Evolutionary conservation across 169 alveolate species (phyloP), one percentile per base, ranked within the genome.

Genomic region (Amoebophrya sp.): DNA sequence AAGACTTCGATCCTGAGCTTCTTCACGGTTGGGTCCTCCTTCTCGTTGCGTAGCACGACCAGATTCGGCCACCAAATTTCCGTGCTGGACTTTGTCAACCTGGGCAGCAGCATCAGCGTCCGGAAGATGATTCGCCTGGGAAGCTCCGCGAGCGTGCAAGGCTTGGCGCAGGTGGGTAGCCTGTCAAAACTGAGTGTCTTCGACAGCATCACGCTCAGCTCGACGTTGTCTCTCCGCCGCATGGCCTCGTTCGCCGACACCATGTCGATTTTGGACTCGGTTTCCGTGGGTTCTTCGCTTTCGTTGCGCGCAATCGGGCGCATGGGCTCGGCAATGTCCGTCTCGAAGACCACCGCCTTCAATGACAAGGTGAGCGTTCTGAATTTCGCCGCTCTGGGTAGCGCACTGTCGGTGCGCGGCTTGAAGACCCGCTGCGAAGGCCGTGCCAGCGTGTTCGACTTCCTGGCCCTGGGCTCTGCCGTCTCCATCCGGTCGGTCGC

Each of bases 11-110:
- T 39, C 0, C 90, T 88, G 40, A 40, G 32, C 90, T 88, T 25
- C 47, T 12, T 40, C 3, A 88, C 90, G 32, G 32, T 32, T 88
- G 47, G 47, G 54, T 23, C 54, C 23, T 88, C 90, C 47, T 35
- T 35, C 25, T 33, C 53, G 2, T n/a, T 88, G 90, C 32, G 53
- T 0, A 18, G 40, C n/a, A 1, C 12, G 53, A 40, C 90, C 14
- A 35, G 54, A 12, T 40, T 88, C 90, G 40, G 54, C 2, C 23
- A n/a, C 54, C 23, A 35, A 14, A 1, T 88, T 2, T 33, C 90
- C 29, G 90, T 88, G 12, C 90, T 88, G 23, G 47, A 88, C 90
- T 38, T 88, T 3, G 90, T 88, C 33, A 39, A 35, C n/a, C 40
- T 88, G 33, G 90, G 90, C 3, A 88, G 90, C 47, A 18, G 40